These are phyloP conservation scores for Talaromyces liani DNA, from an alignment of 495 filamentous ascomycete genomes.

Conservation along the genomic window DNA sequence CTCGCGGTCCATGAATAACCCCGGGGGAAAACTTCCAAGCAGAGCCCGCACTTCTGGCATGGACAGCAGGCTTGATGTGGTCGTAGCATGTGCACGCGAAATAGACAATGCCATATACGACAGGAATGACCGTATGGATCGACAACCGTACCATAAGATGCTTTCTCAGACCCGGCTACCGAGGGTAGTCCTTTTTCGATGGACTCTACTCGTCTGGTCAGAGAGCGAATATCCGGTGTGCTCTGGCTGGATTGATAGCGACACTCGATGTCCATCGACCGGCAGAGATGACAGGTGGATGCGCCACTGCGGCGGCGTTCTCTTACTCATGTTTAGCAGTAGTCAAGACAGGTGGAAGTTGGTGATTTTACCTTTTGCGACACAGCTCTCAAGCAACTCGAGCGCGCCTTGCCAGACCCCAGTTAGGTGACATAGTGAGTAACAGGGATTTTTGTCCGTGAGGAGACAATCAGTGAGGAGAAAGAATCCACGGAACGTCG, in stretches of 20 bases:
- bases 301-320: no score
- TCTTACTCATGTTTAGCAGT: no score
- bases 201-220: neutral
- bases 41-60: neutral
- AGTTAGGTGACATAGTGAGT: neutral
- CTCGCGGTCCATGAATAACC: no score
- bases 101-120: neutral
- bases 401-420: neutral
- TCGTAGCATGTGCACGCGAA: neutral
- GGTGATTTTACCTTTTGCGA: neutral
- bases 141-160: neutral
- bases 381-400: neutral
- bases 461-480: neutral
- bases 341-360: neutral
- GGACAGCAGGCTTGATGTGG: neutral
- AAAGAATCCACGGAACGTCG: neutral
- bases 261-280: neutral
- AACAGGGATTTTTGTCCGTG: neutral
- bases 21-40: neutral
- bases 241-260: neutral
- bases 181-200: neutral
- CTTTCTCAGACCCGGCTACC: neutral
- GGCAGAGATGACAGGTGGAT: no score
- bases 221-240: neutral
- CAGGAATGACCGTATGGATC: neutral